A percentile compares a stretch with the other conserved stretches of the same genome.
phyloP scores from a whole-genome alignment of 129 eudicot genomes.

The Ambrosia trifida region DNA sequence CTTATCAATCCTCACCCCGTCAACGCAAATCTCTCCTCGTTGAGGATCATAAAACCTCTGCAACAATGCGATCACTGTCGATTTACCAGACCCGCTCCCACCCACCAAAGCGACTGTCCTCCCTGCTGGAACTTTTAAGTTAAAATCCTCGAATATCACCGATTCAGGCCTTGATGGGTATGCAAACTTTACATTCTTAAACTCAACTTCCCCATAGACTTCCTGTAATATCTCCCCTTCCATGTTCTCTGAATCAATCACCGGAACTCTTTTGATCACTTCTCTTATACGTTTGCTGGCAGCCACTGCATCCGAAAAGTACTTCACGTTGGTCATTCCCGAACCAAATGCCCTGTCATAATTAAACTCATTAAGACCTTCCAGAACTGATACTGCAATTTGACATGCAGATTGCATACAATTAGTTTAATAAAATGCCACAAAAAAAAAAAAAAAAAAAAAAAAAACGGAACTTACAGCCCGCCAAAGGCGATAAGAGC shows the following conservation, averaged over 20 bases:
- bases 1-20: slow-evolving; percentile 62
- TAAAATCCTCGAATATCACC: slow-evolving; percentile 48
- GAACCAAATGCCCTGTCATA: slow-evolving; percentile 63
- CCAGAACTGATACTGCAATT: background rate
- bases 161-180: slow-evolving; percentile 73
- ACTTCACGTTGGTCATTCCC: slow-evolving; percentile 56
- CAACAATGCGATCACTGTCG: slow-evolving; percentile 66
- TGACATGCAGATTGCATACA: background rate
- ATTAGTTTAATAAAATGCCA: slow-evolving; percentile 5
- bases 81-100: slow-evolving; percentile 86
- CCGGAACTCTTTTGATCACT: slow-evolving; percentile 62
- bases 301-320: slow-evolving; percentile 70
- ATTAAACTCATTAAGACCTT: background rate
- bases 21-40: slow-evolving; percentile 62
- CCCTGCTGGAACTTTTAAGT: slow-evolving; percentile 59
- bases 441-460: background rate
- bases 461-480: slow-evolving; percentile 44
- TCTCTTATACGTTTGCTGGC: slow-evolving; percentile 71
- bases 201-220: slow-evolving; percentile 59
- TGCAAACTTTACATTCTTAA: slow-evolving; percentile 47
- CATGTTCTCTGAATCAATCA: slow-evolving; percentile 67
- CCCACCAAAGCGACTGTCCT: slow-evolving; percentile 74
- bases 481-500: slow-evolving; percentile 36
- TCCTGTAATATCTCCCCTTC: slow-evolving; percentile 52
- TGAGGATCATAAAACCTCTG: slow-evolving; percentile 79